Percentiles rank a stretch among this genome's conserved stretches.
These are phyloP conservation scores for Zelopaecilomyces penicillatus DNA, from an alignment of 2,329 filamentous ascomycete genomes.

Conservation along the genomic window DNA sequence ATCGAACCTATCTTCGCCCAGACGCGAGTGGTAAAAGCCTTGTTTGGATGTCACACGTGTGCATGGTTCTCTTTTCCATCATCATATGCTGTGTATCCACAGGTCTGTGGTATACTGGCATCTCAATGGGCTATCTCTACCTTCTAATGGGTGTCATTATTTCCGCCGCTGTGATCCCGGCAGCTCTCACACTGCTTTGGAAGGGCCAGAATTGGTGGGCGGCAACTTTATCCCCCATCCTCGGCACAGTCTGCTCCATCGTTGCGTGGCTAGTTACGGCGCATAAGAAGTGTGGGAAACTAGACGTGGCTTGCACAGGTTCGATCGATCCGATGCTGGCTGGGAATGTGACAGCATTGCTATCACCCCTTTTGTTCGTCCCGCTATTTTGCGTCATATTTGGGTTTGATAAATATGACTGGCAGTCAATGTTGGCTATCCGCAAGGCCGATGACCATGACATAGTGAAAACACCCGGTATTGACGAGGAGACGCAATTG, in stretches of 20 bases:
- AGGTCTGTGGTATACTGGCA: conserved; percentile 63
- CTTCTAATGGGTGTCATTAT: conserved; percentile 90
- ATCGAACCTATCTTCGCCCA: conserved; percentile 80
- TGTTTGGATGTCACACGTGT: conserved; percentile 69
- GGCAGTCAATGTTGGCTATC: conserved; percentile 73
- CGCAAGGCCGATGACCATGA: conserved; percentile 72
- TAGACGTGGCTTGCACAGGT: conserved; percentile 68
- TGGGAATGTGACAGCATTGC: conserved; percentile 74
- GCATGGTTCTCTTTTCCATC: conserved; percentile 62
- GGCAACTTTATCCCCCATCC: conserved; percentile 56
- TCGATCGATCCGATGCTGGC: conserved; percentile 81
- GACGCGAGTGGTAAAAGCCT: conserved; percentile 64
- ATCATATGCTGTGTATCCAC: conserved; percentile 73
- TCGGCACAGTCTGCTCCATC: conserved; percentile 58
- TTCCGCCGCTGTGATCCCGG: conserved; percentile 74
- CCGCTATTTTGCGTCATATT: conserved; percentile 62
- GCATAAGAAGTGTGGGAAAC: conserved; percentile 56
- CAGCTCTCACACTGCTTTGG: conserved; percentile 74
- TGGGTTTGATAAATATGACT: conserved; percentile 67
- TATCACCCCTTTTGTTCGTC: conserved; percentile 67
- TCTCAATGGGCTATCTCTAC: conserved; percentile 84
- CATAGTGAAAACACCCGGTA: conserved; percentile 51
- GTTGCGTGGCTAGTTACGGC: conserved; percentile 71
- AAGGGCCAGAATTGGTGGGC: conserved; percentile 67
- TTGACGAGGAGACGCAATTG: conserved; percentile 25